Evolutionary conservation across 306 rosid genomes (phyloP).

Genomic region (Luffa acutangula): DNA sequence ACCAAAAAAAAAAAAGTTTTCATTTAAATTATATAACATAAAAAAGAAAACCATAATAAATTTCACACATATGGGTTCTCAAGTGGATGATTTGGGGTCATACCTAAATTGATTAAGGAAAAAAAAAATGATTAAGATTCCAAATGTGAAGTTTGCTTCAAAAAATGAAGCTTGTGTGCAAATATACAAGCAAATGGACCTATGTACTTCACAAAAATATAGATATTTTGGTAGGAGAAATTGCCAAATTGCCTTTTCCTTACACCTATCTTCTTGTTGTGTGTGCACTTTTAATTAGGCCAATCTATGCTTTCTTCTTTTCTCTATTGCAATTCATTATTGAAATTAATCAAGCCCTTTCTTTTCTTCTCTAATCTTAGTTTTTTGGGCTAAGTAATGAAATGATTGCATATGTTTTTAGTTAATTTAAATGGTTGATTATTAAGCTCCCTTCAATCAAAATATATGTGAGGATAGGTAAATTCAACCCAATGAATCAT

Average conservation of each 20-base stretch:
- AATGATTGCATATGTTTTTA: background rate
- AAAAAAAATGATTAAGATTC: constrained; percentile 40
- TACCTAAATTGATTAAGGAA: constrained; percentile 12
- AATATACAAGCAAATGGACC: constrained; percentile 21
- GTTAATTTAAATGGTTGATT: background rate
- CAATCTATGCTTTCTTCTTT: background rate
- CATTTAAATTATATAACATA: background rate
- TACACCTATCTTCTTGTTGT: background rate
- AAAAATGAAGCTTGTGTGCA: constrained; percentile 33
- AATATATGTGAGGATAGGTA: no score
- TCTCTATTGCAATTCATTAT: background rate
- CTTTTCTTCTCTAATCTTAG: background rate
- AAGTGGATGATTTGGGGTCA: constrained; percentile 18
- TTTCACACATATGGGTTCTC: background rate
- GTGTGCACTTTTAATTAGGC: background rate
- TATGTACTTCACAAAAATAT: background rate
- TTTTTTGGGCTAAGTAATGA: background rate
- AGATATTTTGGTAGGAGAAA: background rate
- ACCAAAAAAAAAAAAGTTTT: background rate
- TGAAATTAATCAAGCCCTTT: background rate
- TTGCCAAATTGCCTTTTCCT: background rate
- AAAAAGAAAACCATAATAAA: background rate
- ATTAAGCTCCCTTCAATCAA: no score
- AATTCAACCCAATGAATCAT: no score
- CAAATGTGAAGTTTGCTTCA: constrained; percentile 20